Conservation (phyloP, 1,284 basidiomycete species). For the Cryptococcus maquisensis region DNA sequence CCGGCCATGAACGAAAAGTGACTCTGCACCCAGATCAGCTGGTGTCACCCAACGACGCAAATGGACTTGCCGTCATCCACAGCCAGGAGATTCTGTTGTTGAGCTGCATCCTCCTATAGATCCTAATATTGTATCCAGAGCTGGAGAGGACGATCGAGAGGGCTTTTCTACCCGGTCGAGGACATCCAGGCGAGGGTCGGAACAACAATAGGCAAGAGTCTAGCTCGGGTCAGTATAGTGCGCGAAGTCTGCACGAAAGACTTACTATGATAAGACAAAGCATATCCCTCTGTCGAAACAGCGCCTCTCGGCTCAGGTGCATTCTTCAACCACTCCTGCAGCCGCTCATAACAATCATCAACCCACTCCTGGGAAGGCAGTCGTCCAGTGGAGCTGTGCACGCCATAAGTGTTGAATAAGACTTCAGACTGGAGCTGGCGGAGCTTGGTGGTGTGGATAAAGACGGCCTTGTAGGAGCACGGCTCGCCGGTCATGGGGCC, state of each 20-base stretch:
- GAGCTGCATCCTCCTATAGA: constrained; percentile 48
- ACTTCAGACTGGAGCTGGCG: constrained; percentile 50
- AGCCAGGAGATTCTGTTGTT: constrained; percentile 50
- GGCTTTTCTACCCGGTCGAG: constrained; percentile 43
- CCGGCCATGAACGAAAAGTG: constrained; percentile 50
- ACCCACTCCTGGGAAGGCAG: constrained; percentile 46
- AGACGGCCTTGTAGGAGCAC: constrained; percentile 48
- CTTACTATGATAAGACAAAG: constrained; percentile 50
- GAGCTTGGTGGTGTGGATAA: constrained; percentile 45
- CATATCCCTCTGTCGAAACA: constrained; percentile 47
- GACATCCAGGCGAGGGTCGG: constrained; percentile 48
- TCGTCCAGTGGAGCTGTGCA: constrained; percentile 28
- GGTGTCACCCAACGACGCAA: background rate
- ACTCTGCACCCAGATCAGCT: constrained; percentile 21
- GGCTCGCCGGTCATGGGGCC: constrained; percentile 37
- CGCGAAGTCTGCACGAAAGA: background rate
- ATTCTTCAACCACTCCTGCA: constrained; percentile 46
- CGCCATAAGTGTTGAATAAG: constrained; percentile 44
- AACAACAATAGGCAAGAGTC: constrained; percentile 49
- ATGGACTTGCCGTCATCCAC: constrained; percentile 46
- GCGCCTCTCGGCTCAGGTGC: constrained; percentile 48
- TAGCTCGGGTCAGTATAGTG: constrained; percentile 5
- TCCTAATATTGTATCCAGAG: constrained; percentile 50
- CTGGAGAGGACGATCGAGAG: constrained; percentile 47
- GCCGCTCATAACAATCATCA: constrained; percentile 45